Percentiles rank a stretch among this genome's conserved stretches.
Conservation (phyloP, 805 yeast genomes). For the Candida succiphila region DNA sequence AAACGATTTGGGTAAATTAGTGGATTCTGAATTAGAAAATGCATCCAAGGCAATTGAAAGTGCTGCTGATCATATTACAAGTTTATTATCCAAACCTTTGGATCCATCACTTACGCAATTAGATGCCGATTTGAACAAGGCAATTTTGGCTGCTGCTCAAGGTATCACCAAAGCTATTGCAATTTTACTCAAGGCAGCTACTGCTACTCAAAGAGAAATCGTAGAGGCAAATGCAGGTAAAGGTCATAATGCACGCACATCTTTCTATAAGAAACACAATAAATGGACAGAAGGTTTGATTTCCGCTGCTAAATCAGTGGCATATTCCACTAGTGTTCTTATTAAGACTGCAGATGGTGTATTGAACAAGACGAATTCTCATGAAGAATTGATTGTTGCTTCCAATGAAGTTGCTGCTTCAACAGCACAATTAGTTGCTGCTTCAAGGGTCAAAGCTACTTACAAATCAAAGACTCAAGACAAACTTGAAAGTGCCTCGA, state of each 20-base stretch:
- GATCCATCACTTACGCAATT: slow-evolving; percentile 44
- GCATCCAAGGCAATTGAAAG: slow-evolving; percentile 62
- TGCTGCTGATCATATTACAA: slow-evolving; percentile 52
- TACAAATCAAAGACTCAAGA: slow-evolving; percentile 72
- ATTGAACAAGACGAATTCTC: slow-evolving; percentile 45
- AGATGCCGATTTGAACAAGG: slow-evolving; percentile 63
- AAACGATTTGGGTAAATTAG: slow-evolving; percentile 59
- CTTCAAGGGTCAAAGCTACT: slow-evolving; percentile 78
- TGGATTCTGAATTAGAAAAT: slow-evolving; percentile 61
- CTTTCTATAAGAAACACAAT: slow-evolving; percentile 77
- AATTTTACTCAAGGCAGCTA: slow-evolving; percentile 61
- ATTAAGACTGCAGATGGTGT: slow-evolving; percentile 86
- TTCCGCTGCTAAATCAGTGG: slow-evolving; percentile 83
- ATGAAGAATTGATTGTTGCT: slow-evolving; percentile 80
- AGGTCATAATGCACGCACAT: slow-evolving; percentile 56
- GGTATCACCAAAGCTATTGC: slow-evolving; percentile 75
- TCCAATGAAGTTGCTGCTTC: slow-evolving; percentile 89
- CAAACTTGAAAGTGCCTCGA: slow-evolving; percentile 56
- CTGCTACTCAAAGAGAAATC: slow-evolving; percentile 75
- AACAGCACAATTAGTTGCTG: slow-evolving; percentile 86
- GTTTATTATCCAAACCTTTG: slow-evolving; percentile 36
- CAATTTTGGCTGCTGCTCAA: slow-evolving; percentile 67
- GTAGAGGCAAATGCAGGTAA: slow-evolving; percentile 53
- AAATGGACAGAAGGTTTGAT: slow-evolving; percentile 92
- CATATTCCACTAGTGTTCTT: slow-evolving; percentile 70